Evolutionary conservation across 371 early-diverging fungal species (phyloP), one percentile per base, ranked within the genome.

Genomic region (Syncephalastrum racemosum): DNA sequence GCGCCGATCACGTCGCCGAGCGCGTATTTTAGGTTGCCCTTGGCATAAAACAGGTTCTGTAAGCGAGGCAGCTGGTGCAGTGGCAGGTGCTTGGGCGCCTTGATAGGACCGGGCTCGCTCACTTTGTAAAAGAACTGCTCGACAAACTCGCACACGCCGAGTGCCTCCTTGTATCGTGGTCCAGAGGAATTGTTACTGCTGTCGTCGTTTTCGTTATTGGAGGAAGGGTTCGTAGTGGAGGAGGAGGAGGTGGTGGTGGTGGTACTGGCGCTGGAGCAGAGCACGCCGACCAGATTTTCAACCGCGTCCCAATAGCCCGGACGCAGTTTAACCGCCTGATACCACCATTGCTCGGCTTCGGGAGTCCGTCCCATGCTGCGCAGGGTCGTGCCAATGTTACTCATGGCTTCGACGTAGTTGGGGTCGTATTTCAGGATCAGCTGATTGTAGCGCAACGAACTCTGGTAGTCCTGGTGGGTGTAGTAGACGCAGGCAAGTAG

Each of bases 231-330:
- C 8, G 19, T 18, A 10, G 40, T 19, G 16, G 27, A 36, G 12
- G 44, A 44, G 8, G 54, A 18, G 25, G 54, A 18, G 22, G 31
- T 27, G 45, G 45, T 12, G 24, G 14, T 10, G 23, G 18, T 24
- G 22, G 14, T 24, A 14, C 12, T 40, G n/a, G 15, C 41, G n/a
- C 59, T 63, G 3, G 76, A 77, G 67, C 91, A 90, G 40, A 93
- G 70, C 8, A 93, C 86, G 10, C 92, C 91, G 19, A 94, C 85
- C 40, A 95, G 74, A 58, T 94, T 94, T 63, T 93, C 91, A 5
- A 89, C 90, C 1, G 93, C 95, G 62, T 95, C 95, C 93, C 93
- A 95, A 70, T 95, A 95, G 14, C 88, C 90, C 1, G 94, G 94
- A 18, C 93, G 77, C 53, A 92, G 76, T 60, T 83, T 71, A 43